Evolutionary conservation across 306 rosid species (phyloP).

Genomic region (Macrotyloma uniflorum): DNA sequence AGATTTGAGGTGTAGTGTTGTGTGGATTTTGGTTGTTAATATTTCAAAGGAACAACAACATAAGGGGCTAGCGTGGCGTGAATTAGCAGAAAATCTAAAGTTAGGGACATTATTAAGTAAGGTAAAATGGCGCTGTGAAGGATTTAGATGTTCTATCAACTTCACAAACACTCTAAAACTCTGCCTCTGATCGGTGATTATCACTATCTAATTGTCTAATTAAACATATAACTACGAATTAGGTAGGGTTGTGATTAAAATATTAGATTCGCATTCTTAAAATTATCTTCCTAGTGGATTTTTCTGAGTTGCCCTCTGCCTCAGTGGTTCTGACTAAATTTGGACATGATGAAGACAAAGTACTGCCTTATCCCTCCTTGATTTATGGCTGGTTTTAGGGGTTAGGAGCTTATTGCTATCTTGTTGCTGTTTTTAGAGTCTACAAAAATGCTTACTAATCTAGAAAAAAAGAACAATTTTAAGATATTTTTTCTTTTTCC

Average conservation of each 20-base stretch:
- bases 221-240: background rate
- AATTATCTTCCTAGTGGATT: constrained; percentile 10
- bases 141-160: constrained; percentile 50
- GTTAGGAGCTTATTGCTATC: background rate
- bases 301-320: background rate
- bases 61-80: constrained; percentile 41
- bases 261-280: background rate
- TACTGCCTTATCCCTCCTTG: constrained; percentile 36
- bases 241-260: background rate
- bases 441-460: background rate
- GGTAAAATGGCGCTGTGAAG: constrained; percentile 43
- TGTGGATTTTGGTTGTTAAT: constrained; percentile 19
- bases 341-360: constrained; percentile 17
- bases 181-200: background rate
- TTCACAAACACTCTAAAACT: constrained; percentile 31
- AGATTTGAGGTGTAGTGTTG: constrained; percentile 19
- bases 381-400: constrained; percentile 41
- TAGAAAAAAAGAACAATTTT: background rate
- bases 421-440: background rate
- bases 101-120: constrained; percentile 38
- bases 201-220: constrained; percentile 28
- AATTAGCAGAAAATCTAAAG: constrained; percentile 35
- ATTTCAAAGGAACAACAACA: constrained; percentile 21
- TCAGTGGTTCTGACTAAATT: background rate
- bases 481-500: background rate